Evolutionary conservation across 2,329 filamentous ascomycete genomes (phyloP).

Genomic region (Monilinia fructigena): DNA sequence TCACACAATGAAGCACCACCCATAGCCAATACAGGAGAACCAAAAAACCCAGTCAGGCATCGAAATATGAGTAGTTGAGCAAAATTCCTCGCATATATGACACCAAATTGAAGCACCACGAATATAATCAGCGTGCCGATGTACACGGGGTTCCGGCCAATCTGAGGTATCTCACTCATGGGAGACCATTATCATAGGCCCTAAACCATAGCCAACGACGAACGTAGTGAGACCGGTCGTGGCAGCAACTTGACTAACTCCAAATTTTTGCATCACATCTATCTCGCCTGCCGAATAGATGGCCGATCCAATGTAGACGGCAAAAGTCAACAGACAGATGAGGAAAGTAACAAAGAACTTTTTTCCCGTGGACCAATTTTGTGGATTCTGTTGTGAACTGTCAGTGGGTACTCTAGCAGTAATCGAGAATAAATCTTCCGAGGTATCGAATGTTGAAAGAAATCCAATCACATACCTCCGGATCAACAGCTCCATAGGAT

Average conservation of each 20-base stretch:
- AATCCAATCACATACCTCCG: slow-evolving; percentile 39
- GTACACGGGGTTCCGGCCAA: slow-evolving; percentile 68
- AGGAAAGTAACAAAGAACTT: slow-evolving; percentile 47
- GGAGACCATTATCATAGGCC: slow-evolving; percentile 64
- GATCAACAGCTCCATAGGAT: slow-evolving; percentile 52
- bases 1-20: slow-evolving; percentile 52
- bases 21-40: slow-evolving; percentile 60
- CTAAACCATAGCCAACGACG: slow-evolving; percentile 61
- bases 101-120: slow-evolving; percentile 52
- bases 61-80: slow-evolving; percentile 56
- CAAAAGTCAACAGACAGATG: slow-evolving; percentile 57
- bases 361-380: slow-evolving; percentile 51
- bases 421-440: background rate
- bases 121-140: slow-evolving; percentile 66
- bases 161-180: slow-evolving; percentile 61
- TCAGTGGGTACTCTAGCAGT: background rate
- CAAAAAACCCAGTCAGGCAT: slow-evolving; percentile 65
- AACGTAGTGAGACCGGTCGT: slow-evolving; percentile 60
- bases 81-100: slow-evolving; percentile 50
- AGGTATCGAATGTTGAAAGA: background rate
- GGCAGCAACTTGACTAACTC: slow-evolving; percentile 51
- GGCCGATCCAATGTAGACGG: slow-evolving; percentile 52
- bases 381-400: slow-evolving; percentile 50
- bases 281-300: slow-evolving; percentile 49
- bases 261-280: slow-evolving; percentile 53